Conservation (phyloP, 345 rosid genomes). For the Dimocarpus longan region DNA sequence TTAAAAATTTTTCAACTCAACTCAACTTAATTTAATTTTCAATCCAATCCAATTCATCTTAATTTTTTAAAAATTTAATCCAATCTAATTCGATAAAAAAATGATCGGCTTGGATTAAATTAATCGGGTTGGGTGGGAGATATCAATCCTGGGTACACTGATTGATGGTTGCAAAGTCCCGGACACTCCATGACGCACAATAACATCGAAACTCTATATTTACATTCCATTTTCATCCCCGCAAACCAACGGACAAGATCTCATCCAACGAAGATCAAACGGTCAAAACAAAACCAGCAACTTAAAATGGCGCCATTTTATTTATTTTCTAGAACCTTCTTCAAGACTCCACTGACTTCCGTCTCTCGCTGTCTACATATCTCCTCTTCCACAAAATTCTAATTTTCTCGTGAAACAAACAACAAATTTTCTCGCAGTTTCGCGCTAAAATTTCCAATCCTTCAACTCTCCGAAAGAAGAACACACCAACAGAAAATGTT, state of each 20-base stretch:
- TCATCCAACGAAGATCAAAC: neutral
- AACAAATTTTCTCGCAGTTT: neutral
- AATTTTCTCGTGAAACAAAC: neutral
- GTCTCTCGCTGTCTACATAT: neutral
- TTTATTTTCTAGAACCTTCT: neutral
- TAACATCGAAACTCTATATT: no score
- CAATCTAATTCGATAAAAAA: no score
- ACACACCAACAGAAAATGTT: conserved; percentile 47
- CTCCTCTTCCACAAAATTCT: neutral
- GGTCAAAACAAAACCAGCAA: neutral
- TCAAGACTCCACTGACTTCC: neutral
- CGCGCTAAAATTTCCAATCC: neutral
- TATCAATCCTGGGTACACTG: no score
- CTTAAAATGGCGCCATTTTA: neutral
- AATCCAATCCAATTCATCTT: no score
- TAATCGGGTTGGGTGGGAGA: no score
- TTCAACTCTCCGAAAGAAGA: neutral
- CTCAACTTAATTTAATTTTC: no score
- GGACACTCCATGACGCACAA: no score
- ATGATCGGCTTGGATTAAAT: no score
- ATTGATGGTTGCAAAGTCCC: no score
- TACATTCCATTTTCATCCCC: no score
- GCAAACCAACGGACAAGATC: neutral
- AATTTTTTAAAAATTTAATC: no score
- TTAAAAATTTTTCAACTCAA: no score